Percentiles rank a stretch among this genome's conserved stretches.
Conservation (phyloP, 2,329 filamentous ascomycete species). For the Aspergillus flavus region DNA sequence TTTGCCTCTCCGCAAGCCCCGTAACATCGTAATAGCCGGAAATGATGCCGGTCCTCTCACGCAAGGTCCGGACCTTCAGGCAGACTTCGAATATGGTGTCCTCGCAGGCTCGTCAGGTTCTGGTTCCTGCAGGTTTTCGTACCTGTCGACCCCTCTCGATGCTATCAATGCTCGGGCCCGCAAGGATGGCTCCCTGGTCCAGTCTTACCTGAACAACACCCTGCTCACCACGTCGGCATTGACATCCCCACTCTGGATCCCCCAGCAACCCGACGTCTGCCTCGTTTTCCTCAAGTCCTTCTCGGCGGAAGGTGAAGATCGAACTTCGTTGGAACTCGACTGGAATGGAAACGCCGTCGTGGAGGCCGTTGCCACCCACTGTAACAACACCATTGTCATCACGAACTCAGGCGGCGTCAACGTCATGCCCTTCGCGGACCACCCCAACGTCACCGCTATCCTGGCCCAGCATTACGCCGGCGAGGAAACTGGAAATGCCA, state of each 20-base stretch:
- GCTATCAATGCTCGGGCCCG: slow-evolving; percentile 4
- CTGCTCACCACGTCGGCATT: background rate
- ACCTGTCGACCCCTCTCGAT: background rate
- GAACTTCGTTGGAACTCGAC: slow-evolving; percentile 61
- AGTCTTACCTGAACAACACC: slow-evolving; percentile 29
- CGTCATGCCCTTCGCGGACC: slow-evolving; percentile 65
- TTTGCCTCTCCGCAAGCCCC: slow-evolving; percentile 52
- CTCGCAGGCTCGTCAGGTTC: background rate
- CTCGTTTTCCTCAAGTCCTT: slow-evolving; percentile 84
- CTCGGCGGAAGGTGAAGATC: slow-evolving; percentile 77
- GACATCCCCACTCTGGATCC: background rate
- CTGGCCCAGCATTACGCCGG: slow-evolving; percentile 81
- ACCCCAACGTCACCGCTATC: slow-evolving; percentile 80
- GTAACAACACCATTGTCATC: slow-evolving; percentile 82
- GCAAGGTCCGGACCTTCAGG: background rate
- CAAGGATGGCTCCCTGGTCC: background rate
- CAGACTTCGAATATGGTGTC: background rate
- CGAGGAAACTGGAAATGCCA: slow-evolving; percentile 78
- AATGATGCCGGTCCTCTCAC: slow-evolving; percentile 47
- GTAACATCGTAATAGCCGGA: slow-evolving; percentile 53
- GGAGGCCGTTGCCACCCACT: slow-evolving; percentile 69
- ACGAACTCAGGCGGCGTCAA: slow-evolving; percentile 76
- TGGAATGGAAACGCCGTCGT: slow-evolving; percentile 83
- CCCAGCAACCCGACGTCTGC: slow-evolving; percentile 40
- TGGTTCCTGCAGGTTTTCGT: background rate